A percentile compares a stretch with the other conserved stretches of the same genome.
Evolutionary conservation across 2,329 filamentous ascomycete genomes (phyloP).

Genomic region (Trichophyton simii): DNA sequence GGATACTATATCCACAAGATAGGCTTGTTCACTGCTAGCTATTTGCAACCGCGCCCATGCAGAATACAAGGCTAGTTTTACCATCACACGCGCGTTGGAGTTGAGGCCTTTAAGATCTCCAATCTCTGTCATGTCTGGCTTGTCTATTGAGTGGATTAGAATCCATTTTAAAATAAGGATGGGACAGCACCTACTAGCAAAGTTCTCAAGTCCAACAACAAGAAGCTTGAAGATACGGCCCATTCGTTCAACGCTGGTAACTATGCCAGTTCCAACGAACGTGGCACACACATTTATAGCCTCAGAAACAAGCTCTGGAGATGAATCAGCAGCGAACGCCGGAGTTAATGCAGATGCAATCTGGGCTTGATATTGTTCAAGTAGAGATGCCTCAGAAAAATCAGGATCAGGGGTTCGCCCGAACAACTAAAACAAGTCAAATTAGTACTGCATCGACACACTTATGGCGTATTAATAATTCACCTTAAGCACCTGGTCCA

Average conservation of each 20-base stretch:
- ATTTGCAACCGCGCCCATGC: constrained; percentile 97
- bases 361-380: constrained; percentile 97
- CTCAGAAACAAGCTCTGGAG: constrained; percentile 86
- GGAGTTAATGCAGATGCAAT: constrained; percentile 94
- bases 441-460: constrained; percentile 4
- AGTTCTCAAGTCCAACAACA: constrained; percentile 81
- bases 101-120: constrained; percentile 86
- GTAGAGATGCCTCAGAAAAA: constrained; percentile 88
- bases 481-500: constrained; percentile 75
- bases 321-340: constrained; percentile 90
- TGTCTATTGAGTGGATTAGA: constrained; percentile 32
- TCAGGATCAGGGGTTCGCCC: constrained; percentile 91
- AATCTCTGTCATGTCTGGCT: constrained; percentile 71
- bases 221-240: constrained; percentile 90
- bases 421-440: constrained; percentile 51
- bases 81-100: constrained; percentile 95
- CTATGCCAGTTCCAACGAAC: constrained; percentile 93
- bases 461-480: background rate
- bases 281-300: constrained; percentile 96
- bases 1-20: constrained; percentile 74
- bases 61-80: constrained; percentile 92
- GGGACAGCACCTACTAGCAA: constrained; percentile 47
- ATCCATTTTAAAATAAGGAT: background rate
- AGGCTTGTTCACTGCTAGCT: constrained; percentile 80
- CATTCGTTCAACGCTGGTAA: constrained; percentile 97